Conservation (phyloP, 108 stramenopile species). For the Bacterosira constricta region DNA sequence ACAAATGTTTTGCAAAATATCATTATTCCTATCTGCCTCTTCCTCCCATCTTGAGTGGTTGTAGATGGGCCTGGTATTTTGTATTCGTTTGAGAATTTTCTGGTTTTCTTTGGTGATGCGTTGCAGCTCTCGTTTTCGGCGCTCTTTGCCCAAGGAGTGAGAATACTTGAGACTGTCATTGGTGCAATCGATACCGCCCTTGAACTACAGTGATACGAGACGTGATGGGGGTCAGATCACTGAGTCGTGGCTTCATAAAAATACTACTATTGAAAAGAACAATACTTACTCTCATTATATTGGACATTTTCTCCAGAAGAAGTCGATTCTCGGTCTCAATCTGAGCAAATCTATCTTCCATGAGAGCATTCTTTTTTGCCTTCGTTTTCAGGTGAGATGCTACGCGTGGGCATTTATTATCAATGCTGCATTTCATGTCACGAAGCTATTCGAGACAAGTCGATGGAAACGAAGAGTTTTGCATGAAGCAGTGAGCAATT, state of each 20-base stretch:
- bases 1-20: constrained; percentile 75
- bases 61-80: constrained; percentile 74
- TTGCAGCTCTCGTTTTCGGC: constrained; percentile 79
- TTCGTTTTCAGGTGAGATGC: constrained; percentile 70
- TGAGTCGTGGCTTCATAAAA: too few species aligned
- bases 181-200: constrained; percentile 66
- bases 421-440: constrained; percentile 84
- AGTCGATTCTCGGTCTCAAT: constrained; percentile 90
- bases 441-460: constrained; percentile 47
- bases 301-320: constrained; percentile 84
- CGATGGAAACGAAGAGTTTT: not conserved
- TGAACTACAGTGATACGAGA: constrained; percentile 23
- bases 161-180: constrained; percentile 52
- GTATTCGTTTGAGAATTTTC: constrained; percentile 58
- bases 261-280: too few species aligned
- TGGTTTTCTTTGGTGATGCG: constrained; percentile 86
- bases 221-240: too few species aligned
- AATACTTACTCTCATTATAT: constrained; percentile 73
- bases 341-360: constrained; percentile 70
- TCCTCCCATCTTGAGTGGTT: constrained; percentile 82
- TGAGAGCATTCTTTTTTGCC: constrained; percentile 81
- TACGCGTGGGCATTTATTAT: constrained; percentile 71
- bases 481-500: too few species aligned
- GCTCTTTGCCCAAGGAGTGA: constrained; percentile 59
- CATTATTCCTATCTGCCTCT: constrained; percentile 67